Evolutionary conservation across 805 yeast species (phyloP).

Genomic region (Wickerhamiella domercqiae): DNA sequence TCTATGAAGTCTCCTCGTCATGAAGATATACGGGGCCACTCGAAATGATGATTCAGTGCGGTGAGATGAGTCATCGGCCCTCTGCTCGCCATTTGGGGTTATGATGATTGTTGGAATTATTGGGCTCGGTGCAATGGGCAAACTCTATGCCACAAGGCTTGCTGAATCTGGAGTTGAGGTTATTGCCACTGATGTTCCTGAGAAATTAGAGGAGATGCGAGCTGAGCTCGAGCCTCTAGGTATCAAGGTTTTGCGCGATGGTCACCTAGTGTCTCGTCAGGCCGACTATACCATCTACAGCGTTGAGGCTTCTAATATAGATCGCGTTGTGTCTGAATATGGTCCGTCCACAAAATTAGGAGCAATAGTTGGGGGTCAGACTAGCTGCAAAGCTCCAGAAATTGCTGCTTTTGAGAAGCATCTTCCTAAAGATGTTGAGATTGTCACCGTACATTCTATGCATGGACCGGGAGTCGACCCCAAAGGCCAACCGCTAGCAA

Average conservation of each 20-base stretch:
- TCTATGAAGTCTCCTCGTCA: no score
- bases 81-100: no score
- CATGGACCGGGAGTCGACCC: slow-evolving; percentile 90
- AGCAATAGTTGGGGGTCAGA: slow-evolving; percentile 94
- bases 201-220: slow-evolving; percentile 33
- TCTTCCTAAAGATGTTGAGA: slow-evolving; percentile 66
- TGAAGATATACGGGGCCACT: no score
- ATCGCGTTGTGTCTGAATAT: slow-evolving; percentile 51
- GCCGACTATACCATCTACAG: slow-evolving; percentile 78
- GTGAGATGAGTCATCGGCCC: no score
- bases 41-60: no score
- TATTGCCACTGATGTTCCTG: slow-evolving; percentile 66
- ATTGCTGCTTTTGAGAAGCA: slow-evolving; percentile 65
- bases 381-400: slow-evolving; percentile 88
- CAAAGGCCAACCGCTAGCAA: slow-evolving; percentile 81
- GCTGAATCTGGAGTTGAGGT: slow-evolving; percentile 67
- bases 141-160: slow-evolving; percentile 64
- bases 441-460: slow-evolving; percentile 75
- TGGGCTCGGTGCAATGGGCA: slow-evolving; percentile 96
- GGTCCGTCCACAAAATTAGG: slow-evolving; percentile 79
- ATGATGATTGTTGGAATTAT: slow-evolving; percentile 75
- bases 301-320: slow-evolving; percentile 82
- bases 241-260: slow-evolving; percentile 51
- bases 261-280: slow-evolving; percentile 66
- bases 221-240: slow-evolving; percentile 23